Base-by-base conservation (phyloP, 108 stramenopile genomes). In the Asterionellopsis glacialis region DNA sequence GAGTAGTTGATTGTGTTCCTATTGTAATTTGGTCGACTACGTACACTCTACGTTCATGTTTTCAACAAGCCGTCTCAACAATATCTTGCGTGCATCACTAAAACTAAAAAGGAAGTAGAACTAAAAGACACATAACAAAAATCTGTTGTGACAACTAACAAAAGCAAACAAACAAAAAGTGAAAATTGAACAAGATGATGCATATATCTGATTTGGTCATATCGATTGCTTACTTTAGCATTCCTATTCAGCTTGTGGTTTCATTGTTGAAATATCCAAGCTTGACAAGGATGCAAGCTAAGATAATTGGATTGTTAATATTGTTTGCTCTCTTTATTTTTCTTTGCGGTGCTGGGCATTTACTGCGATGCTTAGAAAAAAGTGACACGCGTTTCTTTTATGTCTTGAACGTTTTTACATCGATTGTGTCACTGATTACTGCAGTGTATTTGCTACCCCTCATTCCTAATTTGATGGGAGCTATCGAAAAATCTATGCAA, bases 321-420 rank as follows among this genome's bases (percentile, higher is more conserved):
- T 54, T 77, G 11, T 76, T 80, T 62, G 79, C 79, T 1, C 64
- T 80, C 9, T 76, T 80, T 61, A 73, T 80, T 51, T 76, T 81
- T 44, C 51, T 74, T 9, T 81, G 80, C 57, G 80, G 80, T 9
- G 64, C 69, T 9, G 80, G 75, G 16, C 80, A 77, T 39, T 50
- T 81, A 13, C 40, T 81, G 4, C 65, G 73, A 24, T 73, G 61
- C 50, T 18, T 81, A 19, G 73, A 44, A 18, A 33, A 27, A 24
- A 40, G 11, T 12, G 56, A 60, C 41, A 60, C 56, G 11, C 13
- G 23, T 5, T 28, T 47, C 19, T 75, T 70, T 19, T 39, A 40
- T 16, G 44, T 57, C 3, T 44, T 74, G 12, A 77, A 81, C 51
- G 39, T 59, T 19, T 11, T 65, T 3, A 81, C 80, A 23, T 72